Evolutionary conservation across 805 yeast species (phyloP).

Genomic region (Ogataea henricii): DNA sequence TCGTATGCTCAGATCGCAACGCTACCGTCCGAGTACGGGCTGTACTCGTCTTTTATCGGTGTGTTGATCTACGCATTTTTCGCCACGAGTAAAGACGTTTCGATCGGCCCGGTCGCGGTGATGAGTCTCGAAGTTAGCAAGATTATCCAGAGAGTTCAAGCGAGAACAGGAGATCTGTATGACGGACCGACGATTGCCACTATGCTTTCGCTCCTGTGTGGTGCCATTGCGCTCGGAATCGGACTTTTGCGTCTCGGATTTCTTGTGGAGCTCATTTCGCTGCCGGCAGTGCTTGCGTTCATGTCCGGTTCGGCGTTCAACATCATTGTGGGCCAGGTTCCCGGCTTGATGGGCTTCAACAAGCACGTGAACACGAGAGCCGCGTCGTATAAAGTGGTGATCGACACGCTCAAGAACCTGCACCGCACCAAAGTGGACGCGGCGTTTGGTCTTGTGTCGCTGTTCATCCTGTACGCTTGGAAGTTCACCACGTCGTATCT

Average conservation of each 20-base stretch:
- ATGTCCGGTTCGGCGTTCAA: conserved; percentile 93
- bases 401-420: conserved; percentile 70
- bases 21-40: conserved; percentile 78
- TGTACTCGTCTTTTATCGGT: conserved; percentile 90
- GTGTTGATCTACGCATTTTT: conserved; percentile 85
- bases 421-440: conserved; percentile 74
- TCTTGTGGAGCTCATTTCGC: conserved; percentile 82
- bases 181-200: conserved; percentile 80
- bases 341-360: conserved; percentile 77
- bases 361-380: conserved; percentile 69
- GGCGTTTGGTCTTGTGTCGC: conserved; percentile 80
- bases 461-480: conserved; percentile 72
- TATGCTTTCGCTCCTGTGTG: conserved; percentile 75
- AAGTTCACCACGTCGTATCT: conserved; percentile 62
- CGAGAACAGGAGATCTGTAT: conserved; percentile 37
- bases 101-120: conserved; percentile 96
- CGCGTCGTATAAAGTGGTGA: conserved; percentile 68
- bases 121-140: conserved; percentile 87
- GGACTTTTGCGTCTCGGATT: conserved; percentile 86
- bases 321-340: conserved; percentile 83
- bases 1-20: conserved; percentile 90
- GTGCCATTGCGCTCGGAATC: conserved; percentile 78
- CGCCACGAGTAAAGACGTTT: conserved; percentile 94
- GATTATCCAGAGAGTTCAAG: conserved; percentile 66
- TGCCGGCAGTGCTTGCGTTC: conserved; percentile 92